Base-by-base conservation (phyloP, 2,329 filamentous ascomycete genomes). In the Nemania diffusa region DNA sequence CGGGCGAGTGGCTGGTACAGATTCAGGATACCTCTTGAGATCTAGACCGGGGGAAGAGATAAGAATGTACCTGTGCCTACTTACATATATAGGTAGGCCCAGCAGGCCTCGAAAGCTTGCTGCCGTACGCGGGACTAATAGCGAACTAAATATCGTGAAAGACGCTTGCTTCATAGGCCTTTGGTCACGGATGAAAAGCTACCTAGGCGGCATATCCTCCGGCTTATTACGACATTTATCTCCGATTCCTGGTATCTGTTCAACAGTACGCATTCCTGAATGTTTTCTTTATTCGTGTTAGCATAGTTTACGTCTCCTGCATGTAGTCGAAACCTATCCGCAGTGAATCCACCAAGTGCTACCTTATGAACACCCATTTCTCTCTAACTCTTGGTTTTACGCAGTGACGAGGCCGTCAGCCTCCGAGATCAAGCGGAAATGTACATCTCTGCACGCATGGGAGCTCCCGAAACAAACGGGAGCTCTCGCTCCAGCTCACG, bases 391-490 rank as follows among this genome's bases (percentile, higher is more conserved):
- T 37, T 26, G 15, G 17, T 11, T 1, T 13, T 20, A 51, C 29
- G 69, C 46, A 46, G 76, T 76, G 74, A 73, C 64, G 65, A 70
- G 64, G 50, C 69, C 62, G 20, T 69, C 69, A 7, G 64, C 62
- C 46, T 52, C 70, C 22, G 60, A 75, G 46, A 58, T 83, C 63
- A 82, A 77, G 69, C 76, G 74, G 62, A 76, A 81, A 68, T 78
- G 76, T 58, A 84, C 81, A 4, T 78, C 80, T 24, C 44, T 81
- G 17, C 77, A 77, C 27, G 78, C 82, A 57, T 85, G 83, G 83
- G 76, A 83, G 67, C 75, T 85, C 34, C 82, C 81, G 7, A 84
- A 84, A 75, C 81, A 84, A 72, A 79, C 80, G 5, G 81, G 81
- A 7, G 79, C 82, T 8, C 76, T 85, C 40, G 83, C 83, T 15